A percentile compares a stretch with the other conserved stretches of the same genome.
These are phyloP conservation scores for Hyaloperonospora brassicae DNA, from an alignment of 352 stramenopile species.

Conservation along the genomic window DNA sequence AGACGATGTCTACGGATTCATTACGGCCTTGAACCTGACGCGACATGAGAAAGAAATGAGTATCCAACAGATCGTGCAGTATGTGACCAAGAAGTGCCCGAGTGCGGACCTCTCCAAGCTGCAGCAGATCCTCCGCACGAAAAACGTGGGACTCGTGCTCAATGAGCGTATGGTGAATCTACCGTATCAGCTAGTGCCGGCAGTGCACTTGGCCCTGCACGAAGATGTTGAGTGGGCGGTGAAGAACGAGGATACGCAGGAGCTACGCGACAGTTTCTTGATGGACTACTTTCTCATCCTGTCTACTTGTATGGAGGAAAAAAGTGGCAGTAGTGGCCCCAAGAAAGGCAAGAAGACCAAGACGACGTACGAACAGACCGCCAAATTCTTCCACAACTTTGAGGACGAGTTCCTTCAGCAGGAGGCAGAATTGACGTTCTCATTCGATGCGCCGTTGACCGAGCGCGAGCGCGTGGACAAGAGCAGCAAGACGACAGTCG, in stretches of 20 bases:
- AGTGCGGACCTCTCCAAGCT: constrained; percentile 35
- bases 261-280: constrained; percentile 56
- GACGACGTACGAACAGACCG: constrained; percentile 51
- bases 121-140: constrained; percentile 50
- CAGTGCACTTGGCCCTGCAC: constrained; percentile 70
- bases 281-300: constrained; percentile 84
- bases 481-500: constrained; percentile 56
- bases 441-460: constrained; percentile 61
- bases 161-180: constrained; percentile 85
- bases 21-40: constrained; percentile 66
- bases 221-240: constrained; percentile 83
- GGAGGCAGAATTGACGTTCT: constrained; percentile 57
- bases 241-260: constrained; percentile 56
- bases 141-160: constrained; percentile 59
- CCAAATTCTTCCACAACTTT: constrained; percentile 81
- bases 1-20: constrained; percentile 80
- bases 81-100: constrained; percentile 71
- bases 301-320: constrained; percentile 53
- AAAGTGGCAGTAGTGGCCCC: constrained; percentile 22
- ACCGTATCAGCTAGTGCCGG: constrained; percentile 76
- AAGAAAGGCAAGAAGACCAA: constrained; percentile 75
- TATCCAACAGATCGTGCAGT: constrained; percentile 70
- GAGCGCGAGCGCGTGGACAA: constrained; percentile 56
- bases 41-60: constrained; percentile 42
- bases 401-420: constrained; percentile 83